Conservation (phyloP, 1,284 basidiomycete genomes). For the Ustilago crameri region DNA sequence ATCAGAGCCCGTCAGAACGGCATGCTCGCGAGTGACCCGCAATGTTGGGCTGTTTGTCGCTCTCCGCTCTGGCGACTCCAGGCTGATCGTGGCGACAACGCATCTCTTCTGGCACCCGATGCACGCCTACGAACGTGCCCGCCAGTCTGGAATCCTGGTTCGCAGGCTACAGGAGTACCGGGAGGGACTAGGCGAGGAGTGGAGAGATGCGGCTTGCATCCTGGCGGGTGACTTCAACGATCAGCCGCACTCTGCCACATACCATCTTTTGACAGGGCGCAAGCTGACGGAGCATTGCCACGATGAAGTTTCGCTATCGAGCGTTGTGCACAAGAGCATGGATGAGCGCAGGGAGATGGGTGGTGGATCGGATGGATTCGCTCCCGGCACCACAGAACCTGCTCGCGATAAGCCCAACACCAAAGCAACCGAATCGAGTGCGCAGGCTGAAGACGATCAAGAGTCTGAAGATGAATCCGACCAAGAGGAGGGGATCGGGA, state of each 20-base stretch:
- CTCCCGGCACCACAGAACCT: constrained; percentile 54
- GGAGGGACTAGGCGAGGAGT: constrained; percentile 69
- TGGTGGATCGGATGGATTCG: constrained; percentile 38
- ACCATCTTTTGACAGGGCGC: constrained; percentile 77
- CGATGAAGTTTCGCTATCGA: constrained; percentile 74
- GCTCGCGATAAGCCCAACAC: constrained; percentile 43
- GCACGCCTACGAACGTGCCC: constrained; percentile 80
- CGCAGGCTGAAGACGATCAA: neutral
- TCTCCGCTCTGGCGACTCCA: constrained; percentile 61
- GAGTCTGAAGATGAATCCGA: constrained; percentile 33
- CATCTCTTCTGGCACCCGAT: constrained; percentile 93
- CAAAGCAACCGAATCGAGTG: constrained; percentile 65
- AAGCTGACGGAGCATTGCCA: constrained; percentile 69
- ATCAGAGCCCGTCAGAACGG: constrained; percentile 22
- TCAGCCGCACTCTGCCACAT: constrained; percentile 83
- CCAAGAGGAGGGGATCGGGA: constrained; percentile 62
- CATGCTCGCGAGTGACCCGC: constrained; percentile 49
- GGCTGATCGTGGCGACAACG: constrained; percentile 82
- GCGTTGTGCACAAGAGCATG: constrained; percentile 83
- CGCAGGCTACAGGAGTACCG: constrained; percentile 76
- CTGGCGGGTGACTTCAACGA: constrained; percentile 95
- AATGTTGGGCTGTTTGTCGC: constrained; percentile 62
- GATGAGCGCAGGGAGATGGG: constrained; percentile 70
- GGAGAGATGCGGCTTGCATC: constrained; percentile 78
- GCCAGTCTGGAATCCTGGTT: constrained; percentile 74